phyloP scores from a whole-genome alignment of 306 rosid genomes.

The Cicer pinnatifidum region DNA sequence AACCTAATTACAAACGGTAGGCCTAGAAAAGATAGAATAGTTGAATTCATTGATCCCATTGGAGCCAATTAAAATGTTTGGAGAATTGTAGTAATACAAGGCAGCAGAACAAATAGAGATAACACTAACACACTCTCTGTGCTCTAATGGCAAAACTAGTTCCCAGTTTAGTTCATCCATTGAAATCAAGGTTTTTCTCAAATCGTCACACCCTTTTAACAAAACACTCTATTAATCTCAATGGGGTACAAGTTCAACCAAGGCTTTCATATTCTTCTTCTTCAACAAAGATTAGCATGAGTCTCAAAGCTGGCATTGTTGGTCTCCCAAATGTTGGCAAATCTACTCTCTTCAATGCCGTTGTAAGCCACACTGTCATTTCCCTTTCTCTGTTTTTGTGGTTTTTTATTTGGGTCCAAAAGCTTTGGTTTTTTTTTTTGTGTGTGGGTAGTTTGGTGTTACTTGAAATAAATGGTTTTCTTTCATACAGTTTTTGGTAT shows the following conservation, averaged over 20 bases:
- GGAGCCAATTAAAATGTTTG: conserved; percentile 3
- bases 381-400: not conserved
- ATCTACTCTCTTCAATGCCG: conserved; percentile 97
- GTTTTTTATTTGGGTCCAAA: not conserved
- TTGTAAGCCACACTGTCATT: conserved; percentile 55
- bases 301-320: conserved; percentile 90
- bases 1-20: conserved; percentile 25
- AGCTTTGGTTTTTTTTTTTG: not conserved
- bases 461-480: not conserved
- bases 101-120: not conserved
- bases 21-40: not conserved
- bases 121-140: not conserved
- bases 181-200: conserved; percentile 57
- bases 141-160: conserved; percentile 59
- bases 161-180: conserved; percentile 62
- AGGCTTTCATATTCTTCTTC: conserved; percentile 68
- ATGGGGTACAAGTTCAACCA: conserved; percentile 50
- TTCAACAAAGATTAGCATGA: conserved; percentile 81
- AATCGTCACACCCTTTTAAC: conserved; percentile 50
- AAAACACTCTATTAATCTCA: conserved; percentile 50
- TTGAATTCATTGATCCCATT: not conserved
- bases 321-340: conserved; percentile 98
- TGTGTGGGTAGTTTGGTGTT: not conserved
- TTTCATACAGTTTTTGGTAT: not conserved
- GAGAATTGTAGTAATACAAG: not conserved